Conservation (phyloP, 208 protist genomes). For the Trypanosoma cruzi region DNA sequence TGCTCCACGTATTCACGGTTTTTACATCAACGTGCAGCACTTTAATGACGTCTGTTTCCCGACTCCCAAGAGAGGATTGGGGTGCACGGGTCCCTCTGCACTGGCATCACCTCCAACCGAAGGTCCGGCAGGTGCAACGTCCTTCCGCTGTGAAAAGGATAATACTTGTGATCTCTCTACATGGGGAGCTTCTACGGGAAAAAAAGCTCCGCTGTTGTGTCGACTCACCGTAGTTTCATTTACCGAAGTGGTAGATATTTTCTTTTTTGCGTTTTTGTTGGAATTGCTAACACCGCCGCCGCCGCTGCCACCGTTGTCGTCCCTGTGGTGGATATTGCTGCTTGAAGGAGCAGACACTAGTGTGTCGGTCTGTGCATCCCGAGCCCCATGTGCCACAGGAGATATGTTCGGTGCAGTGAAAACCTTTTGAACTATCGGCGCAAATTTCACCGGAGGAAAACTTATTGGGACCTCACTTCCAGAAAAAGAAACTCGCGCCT, state of each 20-base stretch:
- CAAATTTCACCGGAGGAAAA: neutral
- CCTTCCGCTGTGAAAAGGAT: neutral
- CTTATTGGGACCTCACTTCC: neutral
- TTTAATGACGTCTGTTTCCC: neutral
- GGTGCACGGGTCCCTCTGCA: neutral
- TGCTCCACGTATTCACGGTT: neutral
- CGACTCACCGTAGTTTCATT: neutral
- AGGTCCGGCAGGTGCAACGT: neutral
- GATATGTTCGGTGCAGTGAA: neutral
- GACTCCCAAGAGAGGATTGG: neutral
- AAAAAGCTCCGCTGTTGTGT: neutral
- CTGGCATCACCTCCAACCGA: neutral
- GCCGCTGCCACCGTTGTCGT: neutral
- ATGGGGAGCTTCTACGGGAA: neutral
- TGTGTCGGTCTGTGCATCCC: neutral
- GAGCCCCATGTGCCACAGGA: neutral
- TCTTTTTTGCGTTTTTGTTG: neutral
- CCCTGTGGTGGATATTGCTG: neutral
- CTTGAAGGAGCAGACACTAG: neutral
- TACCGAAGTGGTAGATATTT: neutral
- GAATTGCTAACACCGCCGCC: no score
- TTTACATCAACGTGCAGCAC: slow-evolving; percentile 22
- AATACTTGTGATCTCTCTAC: neutral
- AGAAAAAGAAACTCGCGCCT: neutral
- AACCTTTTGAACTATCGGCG: neutral